Base-by-base conservation (phyloP, 2,329 filamentous ascomycete species). In the Penicillium brevicompactum region DNA sequence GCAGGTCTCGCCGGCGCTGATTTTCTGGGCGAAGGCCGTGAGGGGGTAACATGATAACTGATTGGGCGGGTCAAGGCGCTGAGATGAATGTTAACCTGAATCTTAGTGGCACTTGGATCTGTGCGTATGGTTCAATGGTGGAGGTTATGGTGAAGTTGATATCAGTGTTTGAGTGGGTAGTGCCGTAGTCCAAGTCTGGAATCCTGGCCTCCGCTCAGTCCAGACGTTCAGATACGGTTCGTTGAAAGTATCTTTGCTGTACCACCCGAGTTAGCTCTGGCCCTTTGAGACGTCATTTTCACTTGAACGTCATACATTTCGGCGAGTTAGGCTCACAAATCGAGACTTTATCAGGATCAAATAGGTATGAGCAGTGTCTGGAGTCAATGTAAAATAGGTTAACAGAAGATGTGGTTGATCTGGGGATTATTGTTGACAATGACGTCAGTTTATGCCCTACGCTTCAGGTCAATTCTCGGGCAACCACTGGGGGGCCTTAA, bases 1-100 rank as follows among this genome's bases (percentile, higher is more conserved):
- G 34, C 13, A 9, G 31, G n/a, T 14, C 14, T 16, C 21, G 31
- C 16, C 16, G 46, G 27, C 13, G 32, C 6, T 30, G 24, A n/a
- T 21, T 50, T 13, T 32, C 42, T 2, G 11, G 18, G 18, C 52
- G 52, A 45, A 45, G 16, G n/a, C 47, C 47, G 34, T 51, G 45
- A 27, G 52, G 45, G 21, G 52, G 52, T 14, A 55, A 13, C 52
- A 55, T 54, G 14, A 16, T 46, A 6, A 18, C n/a, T 42, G 38
- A 18, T 40, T n/a, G 16, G 14, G 13, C 5, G 21, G 8, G 7
- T 46, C 34, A 16, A 24, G 10, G 9, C 14, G 18, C n/a, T 32
- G 22, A 11, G 13, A 50, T 24, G 22, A 16, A 21, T 34, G 11
- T 34, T 21, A 14, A 21, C 11, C 11, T 18, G 49, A 27, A 24